phyloP scores from a whole-genome alignment of 768 basidiomycete species.

The Lactifluus volemus region DNA sequence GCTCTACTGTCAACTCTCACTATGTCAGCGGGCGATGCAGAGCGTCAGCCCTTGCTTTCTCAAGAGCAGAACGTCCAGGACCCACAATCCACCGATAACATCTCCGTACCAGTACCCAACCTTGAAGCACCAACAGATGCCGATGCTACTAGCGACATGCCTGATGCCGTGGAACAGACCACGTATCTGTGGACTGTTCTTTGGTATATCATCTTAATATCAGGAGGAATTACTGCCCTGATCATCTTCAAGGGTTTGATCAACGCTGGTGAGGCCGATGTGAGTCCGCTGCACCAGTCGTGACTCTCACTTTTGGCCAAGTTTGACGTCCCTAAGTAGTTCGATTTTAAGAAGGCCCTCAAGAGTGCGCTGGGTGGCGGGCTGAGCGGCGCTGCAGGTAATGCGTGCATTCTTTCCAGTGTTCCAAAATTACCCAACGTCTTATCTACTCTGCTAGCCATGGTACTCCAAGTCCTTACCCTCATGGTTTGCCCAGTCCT shows the following conservation, averaged over 20 bases:
- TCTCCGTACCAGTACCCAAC: neutral
- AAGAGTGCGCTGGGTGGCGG: constrained; percentile 85
- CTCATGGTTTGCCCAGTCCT: constrained; percentile 48
- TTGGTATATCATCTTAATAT: constrained; percentile 29
- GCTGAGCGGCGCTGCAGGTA: constrained; percentile 79
- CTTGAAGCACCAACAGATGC: neutral
- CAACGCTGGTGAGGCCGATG: constrained; percentile 58
- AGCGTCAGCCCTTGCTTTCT: constrained; percentile 6
- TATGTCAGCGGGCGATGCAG: neutral
- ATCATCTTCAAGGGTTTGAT: constrained; percentile 60
- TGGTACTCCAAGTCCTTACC: constrained; percentile 88
- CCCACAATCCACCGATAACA: neutral
- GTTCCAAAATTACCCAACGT: neutral
- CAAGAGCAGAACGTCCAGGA: neutral
- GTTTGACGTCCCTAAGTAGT: constrained; percentile 36
- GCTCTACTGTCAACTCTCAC: neutral
- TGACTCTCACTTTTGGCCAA: neutral
- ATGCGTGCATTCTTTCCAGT: constrained; percentile 1
- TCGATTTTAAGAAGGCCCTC: constrained; percentile 70
- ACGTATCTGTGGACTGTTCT: constrained; percentile 24
- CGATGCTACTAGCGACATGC: neutral
- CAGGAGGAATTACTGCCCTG: constrained; percentile 33
- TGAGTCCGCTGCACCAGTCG: constrained; percentile 29
- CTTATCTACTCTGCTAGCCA: constrained; percentile 41
- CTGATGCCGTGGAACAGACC: constrained; percentile 15